Conservation (phyloP, 164 flowering plant genomes). For the Euptelea pleiosperma region DNA sequence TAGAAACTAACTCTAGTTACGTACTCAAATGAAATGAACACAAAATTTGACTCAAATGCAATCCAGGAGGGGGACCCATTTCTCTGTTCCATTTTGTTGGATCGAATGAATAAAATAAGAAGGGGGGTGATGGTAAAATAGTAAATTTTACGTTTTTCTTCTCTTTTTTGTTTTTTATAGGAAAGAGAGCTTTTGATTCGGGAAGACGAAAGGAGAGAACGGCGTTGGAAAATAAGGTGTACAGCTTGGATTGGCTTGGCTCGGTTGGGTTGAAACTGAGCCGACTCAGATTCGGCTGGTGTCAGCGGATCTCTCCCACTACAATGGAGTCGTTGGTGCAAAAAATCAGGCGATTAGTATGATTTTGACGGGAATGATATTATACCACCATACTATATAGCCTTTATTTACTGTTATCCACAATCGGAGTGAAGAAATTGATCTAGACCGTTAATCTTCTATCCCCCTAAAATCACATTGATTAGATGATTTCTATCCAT, state of each 20-base stretch:
- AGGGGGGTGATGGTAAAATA: neutral
- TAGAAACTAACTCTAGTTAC: conserved; percentile 56
- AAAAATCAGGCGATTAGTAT: conserved; percentile 4
- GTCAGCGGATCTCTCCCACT: conserved; percentile 34
- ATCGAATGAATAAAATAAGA: neutral
- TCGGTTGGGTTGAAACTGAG: conserved; percentile 12
- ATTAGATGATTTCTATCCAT: too few species aligned
- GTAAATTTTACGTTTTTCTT: too few species aligned
- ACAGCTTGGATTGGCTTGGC: conserved; percentile 6
- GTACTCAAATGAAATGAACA: conserved; percentile 50
- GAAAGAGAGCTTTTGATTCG: neutral
- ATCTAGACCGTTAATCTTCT: too few species aligned
- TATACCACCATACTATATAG: too few species aligned
- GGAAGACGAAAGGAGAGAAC: too few species aligned
- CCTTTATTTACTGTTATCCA: too few species aligned
- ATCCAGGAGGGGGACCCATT: too few species aligned
- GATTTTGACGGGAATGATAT: too few species aligned
- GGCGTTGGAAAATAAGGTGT: neutral
- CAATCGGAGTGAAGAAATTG: too few species aligned
- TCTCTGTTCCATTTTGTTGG: neutral
- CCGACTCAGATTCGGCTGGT: conserved; percentile 27
- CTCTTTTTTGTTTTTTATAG: too few species aligned
- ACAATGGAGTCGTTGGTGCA: conserved; percentile 30
- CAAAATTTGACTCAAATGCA: conserved; percentile 55
- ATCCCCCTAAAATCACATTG: too few species aligned